Conservation (phyloP, 2,329 filamentous ascomycete species). For the Thielaviopsis cerberus region DNA sequence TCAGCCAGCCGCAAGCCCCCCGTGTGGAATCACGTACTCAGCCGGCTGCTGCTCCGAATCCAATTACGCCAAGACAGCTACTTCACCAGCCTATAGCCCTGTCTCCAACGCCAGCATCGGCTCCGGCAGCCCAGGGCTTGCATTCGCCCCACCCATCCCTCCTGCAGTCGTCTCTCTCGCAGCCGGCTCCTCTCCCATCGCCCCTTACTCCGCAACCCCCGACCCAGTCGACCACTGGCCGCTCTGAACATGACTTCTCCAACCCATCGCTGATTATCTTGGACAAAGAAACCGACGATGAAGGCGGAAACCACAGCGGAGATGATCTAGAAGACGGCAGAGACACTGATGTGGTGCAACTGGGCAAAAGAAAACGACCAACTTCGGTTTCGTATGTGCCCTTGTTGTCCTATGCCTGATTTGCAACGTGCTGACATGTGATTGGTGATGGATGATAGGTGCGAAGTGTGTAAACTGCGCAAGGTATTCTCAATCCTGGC, state of each 20-base stretch:
- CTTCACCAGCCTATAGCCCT: not conserved
- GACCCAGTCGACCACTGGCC: no score
- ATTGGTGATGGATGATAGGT: slow-evolving; percentile 27
- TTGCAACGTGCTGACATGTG: not conserved
- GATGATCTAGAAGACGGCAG: slow-evolving; percentile 28
- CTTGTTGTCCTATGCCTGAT: not conserved
- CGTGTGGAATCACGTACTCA: not conserved
- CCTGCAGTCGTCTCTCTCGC: not conserved
- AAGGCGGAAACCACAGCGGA: slow-evolving; percentile 24
- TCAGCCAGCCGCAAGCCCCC: not conserved
- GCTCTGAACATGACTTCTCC: not conserved
- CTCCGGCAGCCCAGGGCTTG: not conserved
- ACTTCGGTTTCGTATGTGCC: slow-evolving; percentile 39
- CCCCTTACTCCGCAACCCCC: no score
- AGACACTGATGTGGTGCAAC: slow-evolving; percentile 24
- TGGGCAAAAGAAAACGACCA: slow-evolving; percentile 40
- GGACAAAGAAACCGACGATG: slow-evolving; percentile 31
- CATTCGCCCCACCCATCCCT: not conserved
- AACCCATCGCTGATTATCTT: not conserved
- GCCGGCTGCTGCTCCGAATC: not conserved
- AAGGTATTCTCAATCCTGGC: slow-evolving; percentile 35
- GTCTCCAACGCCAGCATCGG: not conserved
- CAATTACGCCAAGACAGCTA: not conserved
- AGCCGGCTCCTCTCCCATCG: not conserved
- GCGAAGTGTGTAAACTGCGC: slow-evolving; percentile 63